Evolutionary conservation across 2,329 filamentous ascomycete genomes (phyloP), one percentile per base, ranked within the genome.

Genomic region (Aureobasidium sp.): DNA sequence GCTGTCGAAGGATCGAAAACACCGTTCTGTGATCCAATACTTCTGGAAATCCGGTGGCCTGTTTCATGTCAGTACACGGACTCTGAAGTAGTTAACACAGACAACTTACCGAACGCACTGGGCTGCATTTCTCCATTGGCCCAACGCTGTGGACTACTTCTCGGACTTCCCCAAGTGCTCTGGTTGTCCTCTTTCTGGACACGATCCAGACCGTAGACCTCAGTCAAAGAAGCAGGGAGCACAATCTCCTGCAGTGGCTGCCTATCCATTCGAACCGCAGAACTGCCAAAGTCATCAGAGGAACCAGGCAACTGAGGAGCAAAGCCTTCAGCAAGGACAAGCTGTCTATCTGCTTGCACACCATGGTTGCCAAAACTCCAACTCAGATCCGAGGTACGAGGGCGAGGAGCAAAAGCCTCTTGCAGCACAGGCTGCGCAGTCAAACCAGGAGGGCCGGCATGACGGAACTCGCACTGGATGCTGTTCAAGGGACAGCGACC

Each of bases 391-490:
- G 32, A 11, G 11, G 36, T 11, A 7, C 54, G 34, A 10, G 39
- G 42, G 16, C 27, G 29, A 16, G 57, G 37, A 7, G 16, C 57
- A 34, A 59, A 49, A 9, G 4, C 44, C 10, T 39, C 34, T 7
- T 13, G 15, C 1, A 59, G 45, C 36, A 29, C 15, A 16, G 57
- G 57, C 27, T 30, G 57, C 36, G 57, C 25, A 32, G 1, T 9
- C 34, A 11, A 9, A 34, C n/a, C 36, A 32, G 45, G 21, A 21
- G 21, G 34, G 15, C 42, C 36, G 3, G 16, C 44, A 27, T 59
- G 57, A 6, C 57, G 39, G 29, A 50, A 59, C 2, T 39, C 29
- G 21, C 57, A 59, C 57, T 59, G 57, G 45, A 59, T 49, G 45
- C 45, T 59, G 45, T 11, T 59, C 11, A 59, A 16, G 8, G 21